phyloP scores from a whole-genome alignment of 495 filamentous ascomycete genomes.

The Penicillium robsamsonii region DNA sequence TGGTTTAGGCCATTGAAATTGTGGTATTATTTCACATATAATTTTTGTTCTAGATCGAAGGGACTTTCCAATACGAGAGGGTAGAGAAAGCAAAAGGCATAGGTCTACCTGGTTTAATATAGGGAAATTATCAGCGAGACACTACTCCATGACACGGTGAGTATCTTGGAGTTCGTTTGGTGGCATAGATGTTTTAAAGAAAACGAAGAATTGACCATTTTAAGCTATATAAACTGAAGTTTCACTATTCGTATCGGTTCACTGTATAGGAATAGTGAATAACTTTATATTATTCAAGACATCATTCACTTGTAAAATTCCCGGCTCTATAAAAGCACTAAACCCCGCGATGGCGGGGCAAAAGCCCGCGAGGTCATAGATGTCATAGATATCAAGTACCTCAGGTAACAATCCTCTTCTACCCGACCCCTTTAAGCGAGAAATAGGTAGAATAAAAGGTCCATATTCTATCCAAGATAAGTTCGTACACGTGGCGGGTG shows the following conservation, averaged over 20 bases:
- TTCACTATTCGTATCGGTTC: neutral
- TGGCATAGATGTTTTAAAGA: neutral
- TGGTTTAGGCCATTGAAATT: neutral
- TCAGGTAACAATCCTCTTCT: neutral
- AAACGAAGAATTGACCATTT: neutral
- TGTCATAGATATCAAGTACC: neutral
- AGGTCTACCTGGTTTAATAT: neutral
- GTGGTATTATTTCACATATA: neutral
- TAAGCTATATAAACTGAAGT: neutral
- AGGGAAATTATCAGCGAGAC: neutral
- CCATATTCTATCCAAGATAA: neutral
- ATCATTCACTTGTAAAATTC: neutral
- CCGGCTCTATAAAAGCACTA: neutral
- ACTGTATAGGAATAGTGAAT: neutral
- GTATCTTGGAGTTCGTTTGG: neutral
- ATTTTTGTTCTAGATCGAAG: neutral
- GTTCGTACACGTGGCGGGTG: slow-evolving; percentile 3
- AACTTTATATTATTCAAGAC: neutral
- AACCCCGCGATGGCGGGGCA: slow-evolving; percentile 3
- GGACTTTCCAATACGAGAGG: neutral
- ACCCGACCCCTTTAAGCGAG: neutral
- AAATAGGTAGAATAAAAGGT: neutral
- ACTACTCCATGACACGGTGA: neutral
- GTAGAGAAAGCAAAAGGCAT: neutral
- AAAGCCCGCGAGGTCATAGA: too few species aligned